Evolutionary conservation across 441 rosid species (phyloP), one percentile per base, ranked within the genome.

Genomic region (Eruca vesicaria): DNA sequence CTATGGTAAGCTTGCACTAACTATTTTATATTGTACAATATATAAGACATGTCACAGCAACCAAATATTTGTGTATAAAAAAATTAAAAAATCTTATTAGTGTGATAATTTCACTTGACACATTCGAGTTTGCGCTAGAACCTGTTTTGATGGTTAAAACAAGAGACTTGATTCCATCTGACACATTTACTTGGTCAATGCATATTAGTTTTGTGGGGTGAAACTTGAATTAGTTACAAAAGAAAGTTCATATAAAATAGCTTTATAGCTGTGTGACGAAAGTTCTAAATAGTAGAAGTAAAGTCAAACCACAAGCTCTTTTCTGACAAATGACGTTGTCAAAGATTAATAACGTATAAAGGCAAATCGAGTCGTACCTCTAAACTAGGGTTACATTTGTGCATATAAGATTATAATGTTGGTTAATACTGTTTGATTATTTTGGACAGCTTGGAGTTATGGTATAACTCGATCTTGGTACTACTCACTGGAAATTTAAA

Each of bases 381-480:
- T 19, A 32, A 32, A 20, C 12, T 31, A 12, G 12, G 9, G 16
- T 52, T 50, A 32, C 57, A 28, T 43, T 43, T 23, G 41, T 38
- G 8, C 9, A 23, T 58, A 58, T n/a, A 70, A 4, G 33, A 36
- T 4, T 36, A 6, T 35, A 35, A 23, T 18, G n/a, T 9, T 31
- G 33, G 56, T 15, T 31, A 8, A 5, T 56, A 56, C 14, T 21
- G 29, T 45, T 48, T 73, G 20, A 7, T 61, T 23, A 64, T 68
- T 2, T 38, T 77, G 68, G 28, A 32, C 87, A 90, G 92, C 71
- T 87, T 92, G 56, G 96, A 92, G 86, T 78, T 90, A 32, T 92
- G 97, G 96, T 89, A 92, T 89, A 85, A 79, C 76, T 76, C 96
- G 2, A 70, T 92, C 58, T 69, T 92, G 70, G 57, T 92, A 55